Percentiles rank a stretch among this genome's conserved stretches.
phyloP scores from a whole-genome alignment of 2,329 filamentous ascomycete genomes.

The Pseudogymnoascus sp. region DNA sequence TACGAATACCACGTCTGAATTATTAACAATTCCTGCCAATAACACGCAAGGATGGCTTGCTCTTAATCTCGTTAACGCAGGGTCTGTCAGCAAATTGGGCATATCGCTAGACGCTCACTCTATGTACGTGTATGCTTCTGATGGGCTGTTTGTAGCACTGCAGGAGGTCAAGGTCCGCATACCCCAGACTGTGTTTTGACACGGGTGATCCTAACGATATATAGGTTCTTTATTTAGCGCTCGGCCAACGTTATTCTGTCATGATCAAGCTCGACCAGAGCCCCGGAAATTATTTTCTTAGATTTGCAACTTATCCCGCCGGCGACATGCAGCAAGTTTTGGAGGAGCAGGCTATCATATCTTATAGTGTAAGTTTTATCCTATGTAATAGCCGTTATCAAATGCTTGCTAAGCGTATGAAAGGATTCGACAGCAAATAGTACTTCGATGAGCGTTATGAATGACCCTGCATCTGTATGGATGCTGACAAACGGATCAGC shows the following conservation, averaged over 20 bases:
- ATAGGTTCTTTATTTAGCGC: slow-evolving; percentile 17
- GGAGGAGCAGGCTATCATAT: not conserved
- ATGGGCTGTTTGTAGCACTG: slow-evolving; percentile 18
- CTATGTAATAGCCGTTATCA: no score
- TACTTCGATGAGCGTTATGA: not conserved
- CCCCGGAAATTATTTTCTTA: slow-evolving; percentile 16
- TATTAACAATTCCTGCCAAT: not conserved
- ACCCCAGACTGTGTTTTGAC: slow-evolving; percentile 8
- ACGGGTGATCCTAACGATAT: slow-evolving; percentile 11
- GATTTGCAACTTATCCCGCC: not conserved
- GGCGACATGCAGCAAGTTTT: not conserved
- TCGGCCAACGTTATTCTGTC: slow-evolving; percentile 21
- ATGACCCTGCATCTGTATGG: not conserved
- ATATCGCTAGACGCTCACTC: slow-evolving; percentile 20
- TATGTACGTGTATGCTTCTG: slow-evolving; percentile 21
- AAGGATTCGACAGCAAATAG: not conserved
- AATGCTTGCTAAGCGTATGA: not conserved
- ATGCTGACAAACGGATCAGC: not conserved
- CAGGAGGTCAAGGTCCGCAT: slow-evolving; percentile 19
- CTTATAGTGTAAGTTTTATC: not conserved
- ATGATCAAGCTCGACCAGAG: slow-evolving; percentile 20
- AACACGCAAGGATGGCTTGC: slow-evolving; percentile 17
- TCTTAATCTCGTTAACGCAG: slow-evolving; percentile 19
- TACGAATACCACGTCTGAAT: slow-evolving; percentile 16
- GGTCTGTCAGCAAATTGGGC: slow-evolving; percentile 16